Evolutionary conservation across 805 yeast species (phyloP).

Genomic region (Jamesozyma spencerorum): DNA sequence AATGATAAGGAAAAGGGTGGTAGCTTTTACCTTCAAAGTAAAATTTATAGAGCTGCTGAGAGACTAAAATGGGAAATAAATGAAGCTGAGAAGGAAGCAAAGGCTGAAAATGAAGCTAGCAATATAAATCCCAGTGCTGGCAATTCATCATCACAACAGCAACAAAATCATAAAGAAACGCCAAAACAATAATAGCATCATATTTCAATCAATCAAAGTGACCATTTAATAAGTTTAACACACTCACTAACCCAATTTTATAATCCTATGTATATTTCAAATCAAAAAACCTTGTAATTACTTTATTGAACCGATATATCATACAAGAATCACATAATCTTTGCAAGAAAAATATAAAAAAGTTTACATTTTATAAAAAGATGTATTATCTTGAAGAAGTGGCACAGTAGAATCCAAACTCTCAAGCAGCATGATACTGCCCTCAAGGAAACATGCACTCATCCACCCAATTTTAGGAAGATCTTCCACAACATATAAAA

Average conservation of each 20-base stretch:
- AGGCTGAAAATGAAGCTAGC: too few relatives aligned
- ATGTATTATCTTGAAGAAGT: conserved; percentile 29
- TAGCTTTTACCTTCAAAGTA: conserved; percentile 85
- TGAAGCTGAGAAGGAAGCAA: conserved; percentile 14
- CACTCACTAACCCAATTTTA: too few relatives aligned
- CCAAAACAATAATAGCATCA: neutral
- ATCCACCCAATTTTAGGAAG: conserved; percentile 9
- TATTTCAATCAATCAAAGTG: neutral
- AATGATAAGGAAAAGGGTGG: conserved; percentile 95
- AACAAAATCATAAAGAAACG: neutral
- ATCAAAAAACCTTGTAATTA: too few relatives aligned
- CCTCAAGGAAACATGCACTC: conserved; percentile 28
- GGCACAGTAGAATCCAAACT: conserved; percentile 30
- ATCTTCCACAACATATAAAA: conserved; percentile 24
- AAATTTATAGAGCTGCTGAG: conserved; percentile 91
- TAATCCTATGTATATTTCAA: too few relatives aligned
- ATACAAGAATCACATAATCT: too few relatives aligned
- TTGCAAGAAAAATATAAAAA: too few relatives aligned
- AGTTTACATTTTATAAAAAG: conserved; percentile 3
- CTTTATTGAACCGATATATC: too few relatives aligned
- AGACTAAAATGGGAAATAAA: conserved; percentile 67
- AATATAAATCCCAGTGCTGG: conserved; percentile 1
- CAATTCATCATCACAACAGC: neutral
- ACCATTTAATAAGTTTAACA: too few relatives aligned
- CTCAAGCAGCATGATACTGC: conserved; percentile 25